phyloP scores from a whole-genome alignment of 2,329 filamentous ascomycete species.

The Curvularia sp. region DNA sequence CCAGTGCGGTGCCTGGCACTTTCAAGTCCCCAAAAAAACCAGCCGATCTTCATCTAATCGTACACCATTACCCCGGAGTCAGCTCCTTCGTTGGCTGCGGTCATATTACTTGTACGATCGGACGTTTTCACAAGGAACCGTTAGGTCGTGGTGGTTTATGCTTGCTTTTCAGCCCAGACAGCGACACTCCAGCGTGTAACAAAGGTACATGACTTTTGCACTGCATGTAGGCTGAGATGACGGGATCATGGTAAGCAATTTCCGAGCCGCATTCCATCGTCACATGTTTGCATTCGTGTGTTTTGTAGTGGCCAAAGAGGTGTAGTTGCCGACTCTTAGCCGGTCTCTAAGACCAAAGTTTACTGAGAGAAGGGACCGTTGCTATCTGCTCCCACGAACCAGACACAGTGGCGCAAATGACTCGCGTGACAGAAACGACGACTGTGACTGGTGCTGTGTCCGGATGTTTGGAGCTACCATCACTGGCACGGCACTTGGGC shows the following conservation, averaged over 20 bases:
- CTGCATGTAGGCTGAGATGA: neutral
- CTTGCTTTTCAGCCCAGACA: slow-evolving; percentile 7
- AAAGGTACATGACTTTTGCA: neutral
- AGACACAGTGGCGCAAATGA: slow-evolving; percentile 1
- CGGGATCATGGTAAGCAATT: neutral
- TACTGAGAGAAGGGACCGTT: slow-evolving; percentile 4
- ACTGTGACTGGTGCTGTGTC: slow-evolving; percentile 8
- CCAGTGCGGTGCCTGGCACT: slow-evolving; percentile 12
- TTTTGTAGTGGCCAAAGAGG: neutral
- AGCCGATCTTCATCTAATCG: slow-evolving; percentile 13
- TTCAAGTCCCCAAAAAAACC: neutral
- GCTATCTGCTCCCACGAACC: slow-evolving; percentile 1
- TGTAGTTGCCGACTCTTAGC: slow-evolving; percentile 13
- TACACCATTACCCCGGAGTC: slow-evolving; percentile 10
- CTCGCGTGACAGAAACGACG: slow-evolving; percentile 2
- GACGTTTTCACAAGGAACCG: slow-evolving; percentile 6
- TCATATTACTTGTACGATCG: slow-evolving; percentile 6
- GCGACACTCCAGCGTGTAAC: neutral
- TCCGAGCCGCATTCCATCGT: neutral
- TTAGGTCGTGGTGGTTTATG: neutral
- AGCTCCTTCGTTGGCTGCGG: slow-evolving; percentile 2
- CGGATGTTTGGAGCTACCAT: slow-evolving; percentile 5
- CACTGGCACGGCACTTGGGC: neutral
- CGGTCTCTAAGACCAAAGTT: slow-evolving; percentile 4
- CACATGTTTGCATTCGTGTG: neutral